These are phyloP conservation scores for Ustilago trichophora DNA, from an alignment of 1,284 basidiomycete species.

Conservation along the genomic window DNA sequence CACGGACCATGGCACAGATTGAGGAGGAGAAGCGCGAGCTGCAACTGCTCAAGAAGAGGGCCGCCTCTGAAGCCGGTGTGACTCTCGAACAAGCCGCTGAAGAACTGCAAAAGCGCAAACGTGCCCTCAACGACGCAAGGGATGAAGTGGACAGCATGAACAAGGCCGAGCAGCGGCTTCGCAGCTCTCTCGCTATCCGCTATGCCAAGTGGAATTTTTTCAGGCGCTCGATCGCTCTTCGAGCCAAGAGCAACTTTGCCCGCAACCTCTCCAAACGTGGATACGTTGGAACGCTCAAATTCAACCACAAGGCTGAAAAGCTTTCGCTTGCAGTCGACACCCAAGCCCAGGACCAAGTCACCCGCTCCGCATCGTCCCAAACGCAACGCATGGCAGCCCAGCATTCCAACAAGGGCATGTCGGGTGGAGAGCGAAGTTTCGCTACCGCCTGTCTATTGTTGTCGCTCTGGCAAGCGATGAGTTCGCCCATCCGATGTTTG, in stretches of 20 bases:
- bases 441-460: conserved; percentile 92
- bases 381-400: conserved; percentile 64
- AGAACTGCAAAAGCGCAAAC: conserved; percentile 71
- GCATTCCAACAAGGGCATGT: conserved; percentile 70
- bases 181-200: conserved; percentile 21
- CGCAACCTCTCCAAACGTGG: conserved; percentile 84
- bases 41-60: conserved; percentile 76
- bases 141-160: conserved; percentile 74
- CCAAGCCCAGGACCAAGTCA: conserved; percentile 14
- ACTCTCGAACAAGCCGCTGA: conserved; percentile 79
- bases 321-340: conserved; percentile 76
- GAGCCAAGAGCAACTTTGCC: conserved; percentile 83
- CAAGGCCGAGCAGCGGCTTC: conserved; percentile 30
- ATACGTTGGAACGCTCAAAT: conserved; percentile 69
- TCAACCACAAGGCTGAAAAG: conserved; percentile 78
- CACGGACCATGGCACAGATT: conserved; percentile 72
- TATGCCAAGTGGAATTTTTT: conserved; percentile 82
- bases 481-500: conserved; percentile 90
- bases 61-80: conserved; percentile 72
- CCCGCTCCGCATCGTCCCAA: conserved; percentile 79
- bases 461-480: conserved; percentile 93
- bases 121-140: conserved; percentile 69
- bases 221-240: conserved; percentile 82
- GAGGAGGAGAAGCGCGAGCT: conserved; percentile 73
- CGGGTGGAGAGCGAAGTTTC: conserved; percentile 95